Evolutionary conservation across 495 filamentous ascomycete genomes (phyloP).

Genomic region (Talaromyces liani): DNA sequence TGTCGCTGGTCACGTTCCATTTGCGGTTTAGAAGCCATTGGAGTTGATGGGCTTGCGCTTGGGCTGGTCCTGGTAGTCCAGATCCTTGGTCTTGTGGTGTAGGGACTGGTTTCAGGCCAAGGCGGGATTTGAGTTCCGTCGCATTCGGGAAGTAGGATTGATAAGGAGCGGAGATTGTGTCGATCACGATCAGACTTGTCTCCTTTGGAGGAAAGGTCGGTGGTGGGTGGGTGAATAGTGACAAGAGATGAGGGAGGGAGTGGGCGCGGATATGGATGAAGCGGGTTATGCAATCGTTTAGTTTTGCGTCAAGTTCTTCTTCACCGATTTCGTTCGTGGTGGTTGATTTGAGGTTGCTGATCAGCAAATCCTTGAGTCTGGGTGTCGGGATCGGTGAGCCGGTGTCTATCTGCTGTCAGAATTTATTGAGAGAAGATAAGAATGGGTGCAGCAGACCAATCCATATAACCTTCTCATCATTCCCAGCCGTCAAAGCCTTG

Average conservation of each 20-base stretch:
- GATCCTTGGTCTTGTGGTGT: slow-evolving; percentile 18
- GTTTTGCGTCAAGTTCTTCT: slow-evolving; percentile 3
- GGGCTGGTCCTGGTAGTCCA: slow-evolving; percentile 7
- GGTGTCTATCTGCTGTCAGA: slow-evolving; percentile 31
- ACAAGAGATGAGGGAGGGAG: slow-evolving; percentile 68
- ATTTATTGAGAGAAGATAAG: background rate
- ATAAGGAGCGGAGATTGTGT: slow-evolving; percentile 67
- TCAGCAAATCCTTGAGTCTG: slow-evolving; percentile 32
- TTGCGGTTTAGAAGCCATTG: slow-evolving; percentile 55
- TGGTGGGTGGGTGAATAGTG: slow-evolving; percentile 58
- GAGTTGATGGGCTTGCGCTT: slow-evolving; percentile 30
- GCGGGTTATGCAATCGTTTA: slow-evolving; percentile 18
- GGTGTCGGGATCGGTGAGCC: slow-evolving; percentile 33
- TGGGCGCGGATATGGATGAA: slow-evolving; percentile 41
- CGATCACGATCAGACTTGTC: slow-evolving; percentile 65
- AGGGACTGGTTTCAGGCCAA: background rate
- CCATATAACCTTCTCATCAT: slow-evolving; percentile 60
- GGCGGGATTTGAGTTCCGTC: slow-evolving; percentile 29
- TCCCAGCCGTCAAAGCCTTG: slow-evolving; percentile 53
- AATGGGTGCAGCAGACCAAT: slow-evolving; percentile 54
- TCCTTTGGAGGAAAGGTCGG: slow-evolving; percentile 48
- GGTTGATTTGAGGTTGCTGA: slow-evolving; percentile 7
- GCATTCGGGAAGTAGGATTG: slow-evolving; percentile 61
- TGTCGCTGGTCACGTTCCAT: slow-evolving; percentile 52
- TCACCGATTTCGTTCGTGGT: background rate